Percentiles rank a stretch among this genome's conserved stretches.
Evolutionary conservation across 1,284 basidiomycete genomes (phyloP).

Genomic region (Tausonia pullulans): DNA sequence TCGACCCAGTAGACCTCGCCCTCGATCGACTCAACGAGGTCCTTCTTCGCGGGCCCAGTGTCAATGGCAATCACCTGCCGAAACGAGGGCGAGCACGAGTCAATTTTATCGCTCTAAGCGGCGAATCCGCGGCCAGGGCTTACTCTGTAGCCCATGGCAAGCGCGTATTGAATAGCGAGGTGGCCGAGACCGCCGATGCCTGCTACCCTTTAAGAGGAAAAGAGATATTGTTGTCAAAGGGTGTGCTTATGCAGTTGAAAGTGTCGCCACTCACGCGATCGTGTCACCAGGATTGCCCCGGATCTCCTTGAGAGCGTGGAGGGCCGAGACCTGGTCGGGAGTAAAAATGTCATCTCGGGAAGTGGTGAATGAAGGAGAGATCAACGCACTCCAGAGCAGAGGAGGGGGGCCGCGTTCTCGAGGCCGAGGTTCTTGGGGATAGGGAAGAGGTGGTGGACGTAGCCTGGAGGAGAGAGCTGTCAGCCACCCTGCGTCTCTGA

Average conservation of each 20-base stretch:
- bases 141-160: slow-evolving; percentile 17
- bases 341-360: too few relatives aligned
- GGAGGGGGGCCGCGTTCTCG: slow-evolving; percentile 63
- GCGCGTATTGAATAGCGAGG: slow-evolving; percentile 61
- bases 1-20: slow-evolving; percentile 64
- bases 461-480: slow-evolving; percentile 24
- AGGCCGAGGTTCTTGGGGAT: slow-evolving; percentile 58
- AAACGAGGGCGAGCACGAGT: too few relatives aligned
- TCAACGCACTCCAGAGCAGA: slow-evolving; percentile 49
- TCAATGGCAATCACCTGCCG: slow-evolving; percentile 55
- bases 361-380: too few relatives aligned
- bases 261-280: slow-evolving; percentile 61
- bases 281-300: slow-evolving; percentile 62
- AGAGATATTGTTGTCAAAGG: too few relatives aligned
- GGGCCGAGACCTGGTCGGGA: too few relatives aligned
- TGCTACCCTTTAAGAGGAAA: too few relatives aligned
- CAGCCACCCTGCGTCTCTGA: background rate
- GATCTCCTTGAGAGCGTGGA: slow-evolving; percentile 61
- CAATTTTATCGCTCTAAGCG: too few relatives aligned
- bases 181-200: slow-evolving; percentile 42
- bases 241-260: too few relatives aligned
- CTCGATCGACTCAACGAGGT: slow-evolving; percentile 55
- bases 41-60: slow-evolving; percentile 61
- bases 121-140: too few relatives aligned
- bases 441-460: slow-evolving; percentile 56